phyloP scores from a whole-genome alignment of 768 basidiomycete genomes.

The Pilatotrama ljubarskyi region DNA sequence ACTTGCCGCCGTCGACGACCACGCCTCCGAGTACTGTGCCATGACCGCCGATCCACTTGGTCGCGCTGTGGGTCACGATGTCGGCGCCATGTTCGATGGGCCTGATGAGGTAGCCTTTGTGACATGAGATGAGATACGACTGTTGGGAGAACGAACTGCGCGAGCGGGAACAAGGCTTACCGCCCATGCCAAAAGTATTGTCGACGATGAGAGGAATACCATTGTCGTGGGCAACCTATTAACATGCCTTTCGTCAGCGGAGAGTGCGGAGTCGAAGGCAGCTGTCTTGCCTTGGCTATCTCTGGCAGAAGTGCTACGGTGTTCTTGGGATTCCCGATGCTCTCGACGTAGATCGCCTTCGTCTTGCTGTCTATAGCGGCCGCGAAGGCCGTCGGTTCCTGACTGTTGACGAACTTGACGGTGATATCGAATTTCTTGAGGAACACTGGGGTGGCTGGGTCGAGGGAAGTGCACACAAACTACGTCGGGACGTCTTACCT shows the following conservation, averaged over 20 bases:
- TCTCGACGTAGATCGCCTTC: constrained; percentile 74
- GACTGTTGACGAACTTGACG: constrained; percentile 62
- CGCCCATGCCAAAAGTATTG: constrained; percentile 77
- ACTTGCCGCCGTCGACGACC: constrained; percentile 73
- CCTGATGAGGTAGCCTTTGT: constrained; percentile 53
- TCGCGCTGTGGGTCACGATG: constrained; percentile 76
- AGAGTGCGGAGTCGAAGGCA: too few species aligned
- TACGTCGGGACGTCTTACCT: constrained; percentile 33
- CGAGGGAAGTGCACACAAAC: neutral
- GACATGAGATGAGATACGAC: neutral
- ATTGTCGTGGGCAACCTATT: constrained; percentile 70
- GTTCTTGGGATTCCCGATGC: constrained; percentile 77
- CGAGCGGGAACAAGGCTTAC: constrained; percentile 29
- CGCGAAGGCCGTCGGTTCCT: constrained; percentile 56
- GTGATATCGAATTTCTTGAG: constrained; percentile 69
- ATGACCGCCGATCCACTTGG: constrained; percentile 85
- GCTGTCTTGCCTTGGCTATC: constrained; percentile 64
- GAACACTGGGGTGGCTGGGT: constrained; percentile 42
- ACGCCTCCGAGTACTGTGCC: constrained; percentile 80
- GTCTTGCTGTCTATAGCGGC: constrained; percentile 77
- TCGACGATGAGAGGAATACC: constrained; percentile 80
- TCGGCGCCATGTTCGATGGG: constrained; percentile 79
- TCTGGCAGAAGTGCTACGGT: constrained; percentile 64
- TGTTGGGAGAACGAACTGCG: too few species aligned
- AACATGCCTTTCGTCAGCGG: too few species aligned